These are phyloP conservation scores for Trametes meyenii DNA, from an alignment of 768 basidiomycete species.

Conservation along the genomic window DNA sequence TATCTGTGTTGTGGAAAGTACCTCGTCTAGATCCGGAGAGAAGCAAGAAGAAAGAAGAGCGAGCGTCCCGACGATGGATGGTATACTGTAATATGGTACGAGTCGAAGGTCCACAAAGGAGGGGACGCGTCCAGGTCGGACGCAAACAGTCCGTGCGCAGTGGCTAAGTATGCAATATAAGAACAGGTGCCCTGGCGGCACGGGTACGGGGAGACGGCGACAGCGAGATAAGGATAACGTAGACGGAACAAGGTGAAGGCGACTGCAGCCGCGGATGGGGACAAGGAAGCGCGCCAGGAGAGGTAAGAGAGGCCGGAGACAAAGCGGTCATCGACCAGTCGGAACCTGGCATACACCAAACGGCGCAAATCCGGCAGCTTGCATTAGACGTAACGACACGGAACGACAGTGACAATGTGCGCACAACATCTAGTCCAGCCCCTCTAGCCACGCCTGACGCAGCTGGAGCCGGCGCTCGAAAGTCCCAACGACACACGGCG, in stretches of 20 bases:
- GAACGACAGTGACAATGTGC: conserved; percentile 17
- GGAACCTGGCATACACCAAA: not conserved
- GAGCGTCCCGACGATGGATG: conserved; percentile 5
- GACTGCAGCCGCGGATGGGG: not conserved
- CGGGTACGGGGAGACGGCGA: conserved; percentile 3
- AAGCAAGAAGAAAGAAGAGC: not conserved
- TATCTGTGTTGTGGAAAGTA: too few relatives aligned
- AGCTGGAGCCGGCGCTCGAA: not conserved
- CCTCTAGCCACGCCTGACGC: not conserved
- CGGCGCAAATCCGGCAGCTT: conserved; percentile 7
- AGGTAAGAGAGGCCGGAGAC: not conserved
- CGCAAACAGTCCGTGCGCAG: conserved; percentile 4
- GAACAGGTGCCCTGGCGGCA: not conserved
- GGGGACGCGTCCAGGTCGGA: conserved; percentile 13
- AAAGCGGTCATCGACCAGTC: not conserved
- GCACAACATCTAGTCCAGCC: conserved; percentile 21
- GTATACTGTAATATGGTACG: conserved; percentile 3
- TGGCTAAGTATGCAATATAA: not conserved
- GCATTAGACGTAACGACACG: conserved; percentile 22
- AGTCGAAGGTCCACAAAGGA: conserved; percentile 1
- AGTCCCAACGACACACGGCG: not conserved
- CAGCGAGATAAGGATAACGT: conserved; percentile 7
- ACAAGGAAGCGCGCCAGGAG: not conserved
- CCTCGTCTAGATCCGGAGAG: conserved; percentile 1
- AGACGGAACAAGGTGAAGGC: not conserved